Evolutionary conservation across 306 rosid genomes (phyloP).

Genomic region (Cyamopsis tetragonoloba): DNA sequence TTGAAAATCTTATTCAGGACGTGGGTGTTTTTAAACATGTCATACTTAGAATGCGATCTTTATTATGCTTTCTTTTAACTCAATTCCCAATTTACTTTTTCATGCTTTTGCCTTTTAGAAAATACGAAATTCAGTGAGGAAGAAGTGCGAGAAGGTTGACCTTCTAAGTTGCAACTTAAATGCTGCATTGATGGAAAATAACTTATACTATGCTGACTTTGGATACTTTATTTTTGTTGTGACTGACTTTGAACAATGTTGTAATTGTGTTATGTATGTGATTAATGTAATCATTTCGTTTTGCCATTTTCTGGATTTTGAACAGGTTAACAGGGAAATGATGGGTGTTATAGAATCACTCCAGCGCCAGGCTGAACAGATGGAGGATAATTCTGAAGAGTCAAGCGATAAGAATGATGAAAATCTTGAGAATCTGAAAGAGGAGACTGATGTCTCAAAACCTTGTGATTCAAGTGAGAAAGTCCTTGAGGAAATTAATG

Average conservation of each 20-base stretch:
- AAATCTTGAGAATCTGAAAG: background rate
- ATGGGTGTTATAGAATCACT: constrained; percentile 53
- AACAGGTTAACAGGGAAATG: constrained; percentile 71
- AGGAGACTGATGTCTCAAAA: constrained; percentile 3
- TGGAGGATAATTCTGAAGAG: constrained; percentile 30
- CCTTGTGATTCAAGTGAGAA: constrained; percentile 18
- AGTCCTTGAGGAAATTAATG: constrained; percentile 24
- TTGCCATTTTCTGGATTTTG: constrained; percentile 14
- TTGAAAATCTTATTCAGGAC: background rate
- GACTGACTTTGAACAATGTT: background rate
- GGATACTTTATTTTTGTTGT: background rate
- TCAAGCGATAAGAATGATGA: constrained; percentile 25
- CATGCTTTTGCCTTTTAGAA: background rate
- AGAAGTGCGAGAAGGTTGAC: background rate
- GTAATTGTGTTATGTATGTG: no score
- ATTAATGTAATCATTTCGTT: no score
- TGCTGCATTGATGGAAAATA: background rate
- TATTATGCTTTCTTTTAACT: background rate
- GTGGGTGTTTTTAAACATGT: background rate
- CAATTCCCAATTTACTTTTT: background rate
- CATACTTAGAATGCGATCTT: no score
- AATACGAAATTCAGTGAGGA: background rate
- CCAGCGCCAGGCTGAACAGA: constrained; percentile 39
- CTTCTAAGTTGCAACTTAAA: no score
- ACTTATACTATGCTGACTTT: background rate